Evolutionary conservation across 1,284 basidiomycete species (phyloP).

Genomic region (Sporisorium sorghi): DNA sequence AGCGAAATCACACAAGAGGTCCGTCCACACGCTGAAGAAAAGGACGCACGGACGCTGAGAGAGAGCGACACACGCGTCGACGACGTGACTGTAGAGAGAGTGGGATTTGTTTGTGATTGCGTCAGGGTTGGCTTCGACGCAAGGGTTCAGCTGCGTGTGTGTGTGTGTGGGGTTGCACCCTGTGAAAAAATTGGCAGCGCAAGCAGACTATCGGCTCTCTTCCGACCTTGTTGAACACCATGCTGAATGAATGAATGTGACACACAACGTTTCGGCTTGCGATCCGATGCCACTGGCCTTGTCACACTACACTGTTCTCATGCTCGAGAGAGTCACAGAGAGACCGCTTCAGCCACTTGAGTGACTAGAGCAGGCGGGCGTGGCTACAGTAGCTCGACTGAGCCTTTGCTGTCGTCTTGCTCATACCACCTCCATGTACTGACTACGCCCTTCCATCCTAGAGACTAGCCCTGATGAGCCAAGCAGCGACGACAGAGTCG

Average conservation of each 20-base stretch:
- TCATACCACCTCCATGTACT: neutral
- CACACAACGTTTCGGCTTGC: constrained; percentile 9
- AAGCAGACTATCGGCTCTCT: constrained; percentile 5
- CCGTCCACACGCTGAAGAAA: constrained; percentile 3
- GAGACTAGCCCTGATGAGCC: neutral
- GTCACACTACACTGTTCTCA: neutral
- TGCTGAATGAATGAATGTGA: no score
- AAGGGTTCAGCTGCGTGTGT: constrained; percentile 1
- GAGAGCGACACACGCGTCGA: neutral
- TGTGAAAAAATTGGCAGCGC: constrained; percentile 2
- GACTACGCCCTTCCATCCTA: neutral
- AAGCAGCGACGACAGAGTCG: neutral
- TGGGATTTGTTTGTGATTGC: neutral
- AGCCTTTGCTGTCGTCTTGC: neutral
- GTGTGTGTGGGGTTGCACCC: neutral
- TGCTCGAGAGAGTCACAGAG: neutral
- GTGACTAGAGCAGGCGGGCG: neutral
- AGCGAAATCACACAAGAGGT: neutral
- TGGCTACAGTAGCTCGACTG: no score
- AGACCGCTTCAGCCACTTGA: no score
- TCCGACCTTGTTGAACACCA: neutral
- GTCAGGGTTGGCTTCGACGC: neutral
- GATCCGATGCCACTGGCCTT: neutral
- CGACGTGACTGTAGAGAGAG: constrained; percentile 6
- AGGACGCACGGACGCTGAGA: neutral